phyloP scores from a whole-genome alignment of 192 early-diverging fungal species.

The Geosiphon pyriformis region DNA sequence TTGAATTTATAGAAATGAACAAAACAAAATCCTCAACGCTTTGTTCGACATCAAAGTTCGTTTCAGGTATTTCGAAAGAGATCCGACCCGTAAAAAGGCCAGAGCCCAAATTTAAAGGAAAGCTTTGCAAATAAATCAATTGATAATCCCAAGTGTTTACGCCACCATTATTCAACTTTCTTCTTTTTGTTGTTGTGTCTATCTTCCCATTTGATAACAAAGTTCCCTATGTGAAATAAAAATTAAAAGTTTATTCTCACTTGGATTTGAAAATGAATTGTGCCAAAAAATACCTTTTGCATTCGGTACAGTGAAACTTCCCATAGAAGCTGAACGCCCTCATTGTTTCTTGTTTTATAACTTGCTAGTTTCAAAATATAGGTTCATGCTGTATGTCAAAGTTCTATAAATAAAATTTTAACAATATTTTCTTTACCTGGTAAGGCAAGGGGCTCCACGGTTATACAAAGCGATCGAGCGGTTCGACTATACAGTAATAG shows the following conservation, averaged over 20 bases:
- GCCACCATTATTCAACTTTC: slow-evolving; percentile 1
- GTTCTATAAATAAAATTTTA: background rate
- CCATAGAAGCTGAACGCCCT: background rate
- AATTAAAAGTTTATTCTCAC: background rate
- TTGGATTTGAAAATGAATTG: background rate
- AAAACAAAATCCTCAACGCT: background rate
- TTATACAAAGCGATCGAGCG: slow-evolving; percentile 9
- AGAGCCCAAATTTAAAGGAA: background rate
- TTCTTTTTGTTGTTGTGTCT: background rate
- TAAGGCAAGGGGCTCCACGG: background rate
- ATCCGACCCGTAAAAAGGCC: background rate
- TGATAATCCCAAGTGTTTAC: slow-evolving; percentile 2
- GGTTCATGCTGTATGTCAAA: background rate
- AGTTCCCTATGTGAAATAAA: background rate
- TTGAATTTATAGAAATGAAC: slow-evolving; percentile 8
- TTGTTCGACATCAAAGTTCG: background rate
- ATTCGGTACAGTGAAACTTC: slow-evolving; percentile 12
- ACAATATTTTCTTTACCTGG: background rate
- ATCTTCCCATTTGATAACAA: background rate
- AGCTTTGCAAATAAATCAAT: background rate
- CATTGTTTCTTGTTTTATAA: background rate
- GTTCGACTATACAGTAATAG: slow-evolving; percentile 3
- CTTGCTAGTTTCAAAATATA: slow-evolving; percentile 9
- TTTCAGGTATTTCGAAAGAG: background rate
- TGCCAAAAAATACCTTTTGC: background rate